A percentile compares a stretch with the other conserved stretches of the same genome.
Evolutionary conservation across 2,329 filamentous ascomycete species (phyloP).

Genomic region (Alternaria dauci): DNA sequence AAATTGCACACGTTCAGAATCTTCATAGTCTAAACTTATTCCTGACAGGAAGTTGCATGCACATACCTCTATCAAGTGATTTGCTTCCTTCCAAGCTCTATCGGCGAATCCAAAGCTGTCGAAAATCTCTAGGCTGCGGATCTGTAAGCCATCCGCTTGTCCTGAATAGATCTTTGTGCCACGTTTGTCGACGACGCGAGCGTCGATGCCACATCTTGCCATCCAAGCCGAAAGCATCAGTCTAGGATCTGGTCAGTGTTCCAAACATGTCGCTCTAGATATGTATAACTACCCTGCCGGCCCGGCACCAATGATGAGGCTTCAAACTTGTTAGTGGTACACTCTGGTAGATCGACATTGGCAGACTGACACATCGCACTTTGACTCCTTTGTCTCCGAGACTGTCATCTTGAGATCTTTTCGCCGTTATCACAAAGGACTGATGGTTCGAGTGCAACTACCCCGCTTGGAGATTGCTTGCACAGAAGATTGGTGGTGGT

Average conservation of each 20-base stretch:
- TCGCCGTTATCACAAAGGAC: not conserved
- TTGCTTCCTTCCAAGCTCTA: constrained; percentile 70
- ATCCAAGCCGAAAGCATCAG: constrained; percentile 55
- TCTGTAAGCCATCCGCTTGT: constrained; percentile 55
- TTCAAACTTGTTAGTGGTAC: constrained; percentile 16
- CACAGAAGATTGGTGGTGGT: not conserved
- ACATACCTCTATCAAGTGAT: constrained; percentile 72
- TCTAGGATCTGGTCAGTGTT: constrained; percentile 13
- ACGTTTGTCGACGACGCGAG: constrained; percentile 54
- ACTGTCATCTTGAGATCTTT: constrained; percentile 37
- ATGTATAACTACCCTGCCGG: constrained; percentile 33
- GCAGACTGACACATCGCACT: constrained; percentile 47
- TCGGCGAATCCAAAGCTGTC: constrained; percentile 74
- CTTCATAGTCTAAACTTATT: no score
- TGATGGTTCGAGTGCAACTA: not conserved
- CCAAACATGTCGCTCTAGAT: not conserved
- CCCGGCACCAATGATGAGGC: constrained; percentile 52
- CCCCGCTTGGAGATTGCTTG: not conserved
- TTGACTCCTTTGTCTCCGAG: constrained; percentile 35
- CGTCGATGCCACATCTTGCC: constrained; percentile 51
- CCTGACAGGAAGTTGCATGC: constrained; percentile 56
- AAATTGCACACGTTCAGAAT: not conserved
- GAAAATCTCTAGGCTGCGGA: constrained; percentile 55
- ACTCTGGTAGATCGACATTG: not conserved
- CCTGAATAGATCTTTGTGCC: constrained; percentile 53